Percentiles rank a stretch among this genome's conserved stretches.
Conservation (phyloP, 805 yeast species). For the Zygoascus flipseniorum region DNA sequence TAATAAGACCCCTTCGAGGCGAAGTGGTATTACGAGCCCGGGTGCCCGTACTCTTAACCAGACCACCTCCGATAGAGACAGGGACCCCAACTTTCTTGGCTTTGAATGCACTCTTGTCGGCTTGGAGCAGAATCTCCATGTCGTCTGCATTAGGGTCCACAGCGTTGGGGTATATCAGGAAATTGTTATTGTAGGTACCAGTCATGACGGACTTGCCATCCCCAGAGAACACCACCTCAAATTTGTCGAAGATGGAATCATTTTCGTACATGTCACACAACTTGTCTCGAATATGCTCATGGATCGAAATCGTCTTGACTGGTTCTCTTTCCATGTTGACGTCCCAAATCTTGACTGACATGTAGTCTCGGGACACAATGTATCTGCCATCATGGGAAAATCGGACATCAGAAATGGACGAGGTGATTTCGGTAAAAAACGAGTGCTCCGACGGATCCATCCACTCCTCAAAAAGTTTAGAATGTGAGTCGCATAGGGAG, state of each 20-base stretch:
- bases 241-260: slow-evolving; percentile 97
- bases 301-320: slow-evolving; percentile 86
- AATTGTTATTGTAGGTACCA: slow-evolving; percentile 94
- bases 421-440: slow-evolving; percentile 94
- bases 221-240: slow-evolving; percentile 92
- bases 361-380: slow-evolving; percentile 92
- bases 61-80: slow-evolving; percentile 35
- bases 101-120: slow-evolving; percentile 95
- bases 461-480: slow-evolving; percentile 78
- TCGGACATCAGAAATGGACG: slow-evolving; percentile 87
- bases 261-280: slow-evolving; percentile 96
- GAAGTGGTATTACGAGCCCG: slow-evolving; percentile 8
- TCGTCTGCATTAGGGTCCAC: slow-evolving; percentile 30
- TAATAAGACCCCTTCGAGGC: slow-evolving; percentile 24
- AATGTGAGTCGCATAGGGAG: slow-evolving; percentile 85
- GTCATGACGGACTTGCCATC: slow-evolving; percentile 91
- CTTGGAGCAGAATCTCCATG: slow-evolving; percentile 78
- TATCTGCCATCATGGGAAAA: slow-evolving; percentile 88
- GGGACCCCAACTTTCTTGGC: slow-evolving; percentile 52
- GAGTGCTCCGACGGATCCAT: slow-evolving; percentile 88
- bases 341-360: slow-evolving; percentile 98
- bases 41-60: not conserved
- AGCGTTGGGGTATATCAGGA: slow-evolving; percentile 91
- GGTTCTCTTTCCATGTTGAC: slow-evolving; percentile 95
- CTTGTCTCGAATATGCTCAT: slow-evolving; percentile 87